Conservation (phyloP, 2,329 filamentous ascomycete species). For the Pleomassaria siparia region DNA sequence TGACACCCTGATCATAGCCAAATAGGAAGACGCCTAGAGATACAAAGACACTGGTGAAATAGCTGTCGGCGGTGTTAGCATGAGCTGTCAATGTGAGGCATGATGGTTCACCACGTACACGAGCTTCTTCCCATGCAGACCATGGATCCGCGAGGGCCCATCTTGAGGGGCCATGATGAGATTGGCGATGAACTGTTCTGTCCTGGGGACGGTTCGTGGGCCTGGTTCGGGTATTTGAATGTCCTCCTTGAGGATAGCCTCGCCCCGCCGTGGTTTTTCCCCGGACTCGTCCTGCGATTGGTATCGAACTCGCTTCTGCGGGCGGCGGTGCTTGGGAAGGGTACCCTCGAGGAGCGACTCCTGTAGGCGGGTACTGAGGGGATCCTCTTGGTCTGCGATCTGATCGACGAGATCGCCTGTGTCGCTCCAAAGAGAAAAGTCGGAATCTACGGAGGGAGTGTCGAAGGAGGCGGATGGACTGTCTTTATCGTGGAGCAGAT, state of each 20-base stretch:
- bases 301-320: slow-evolving; percentile 71
- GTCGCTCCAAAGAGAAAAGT: slow-evolving; percentile 86
- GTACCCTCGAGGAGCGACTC: slow-evolving; percentile 67
- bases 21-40: slow-evolving; percentile 86
- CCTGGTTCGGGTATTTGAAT: slow-evolving; percentile 76
- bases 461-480: slow-evolving; percentile 57
- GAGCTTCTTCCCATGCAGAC: slow-evolving; percentile 92
- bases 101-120: slow-evolving; percentile 63
- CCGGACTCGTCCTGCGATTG: slow-evolving; percentile 50
- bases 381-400: slow-evolving; percentile 79
- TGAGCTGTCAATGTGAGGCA: not conserved
- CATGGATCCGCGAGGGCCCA: slow-evolving; percentile 71
- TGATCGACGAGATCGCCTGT: slow-evolving; percentile 95
- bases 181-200: slow-evolving; percentile 70
- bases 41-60: slow-evolving; percentile 92
- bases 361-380: slow-evolving; percentile 70
- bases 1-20: slow-evolving; percentile 87
- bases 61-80: slow-evolving; percentile 55
- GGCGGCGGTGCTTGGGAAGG: slow-evolving; percentile 43
- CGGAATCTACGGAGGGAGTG: slow-evolving; percentile 60
- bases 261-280: slow-evolving; percentile 45
- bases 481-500: slow-evolving; percentile 51
- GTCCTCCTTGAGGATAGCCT: slow-evolving; percentile 64
- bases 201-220: slow-evolving; percentile 63
- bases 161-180: slow-evolving; percentile 80